Percentiles rank a stretch among this genome's conserved stretches.
phyloP scores from a whole-genome alignment of 2,329 filamentous ascomycete species.

The Clarireedia sp. region DNA sequence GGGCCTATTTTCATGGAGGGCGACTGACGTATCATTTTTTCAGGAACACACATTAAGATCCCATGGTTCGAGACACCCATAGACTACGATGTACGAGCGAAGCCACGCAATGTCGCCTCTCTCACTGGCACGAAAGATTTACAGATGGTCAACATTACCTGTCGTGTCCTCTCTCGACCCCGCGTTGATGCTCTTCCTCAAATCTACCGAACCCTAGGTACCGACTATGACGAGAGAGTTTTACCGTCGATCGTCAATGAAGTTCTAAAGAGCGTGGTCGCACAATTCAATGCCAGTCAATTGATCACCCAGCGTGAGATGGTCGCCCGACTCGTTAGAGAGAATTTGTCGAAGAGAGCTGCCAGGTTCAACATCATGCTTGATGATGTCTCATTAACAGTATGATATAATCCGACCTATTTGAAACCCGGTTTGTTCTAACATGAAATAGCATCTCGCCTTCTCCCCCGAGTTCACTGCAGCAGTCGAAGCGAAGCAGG shows the following conservation, averaged over 20 bases:
- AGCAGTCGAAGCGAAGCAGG: conserved; percentile 66
- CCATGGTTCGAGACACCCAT: conserved; percentile 98
- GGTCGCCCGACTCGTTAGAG: conserved; percentile 81
- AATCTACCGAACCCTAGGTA: conserved; percentile 92
- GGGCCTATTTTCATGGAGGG: not conserved
- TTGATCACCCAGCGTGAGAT: conserved; percentile 98
- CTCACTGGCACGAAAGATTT: conserved; percentile 97
- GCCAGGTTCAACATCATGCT: conserved; percentile 95
- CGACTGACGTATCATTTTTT: conserved; percentile 14
- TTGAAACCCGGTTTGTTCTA: not conserved
- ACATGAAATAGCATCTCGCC: conserved; percentile 49
- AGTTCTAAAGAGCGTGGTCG: conserved; percentile 96
- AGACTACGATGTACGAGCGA: conserved; percentile 95
- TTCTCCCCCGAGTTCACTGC: conserved; percentile 69
- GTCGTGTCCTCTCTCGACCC: conserved; percentile 92
- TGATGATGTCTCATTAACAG: conserved; percentile 94
- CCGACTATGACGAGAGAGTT: conserved; percentile 94
- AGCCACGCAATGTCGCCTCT: conserved; percentile 92
- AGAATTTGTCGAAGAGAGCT: conserved; percentile 84
- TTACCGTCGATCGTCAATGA: conserved; percentile 97
- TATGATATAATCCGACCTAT: conserved; percentile 37
- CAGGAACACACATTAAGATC: conserved; percentile 85
- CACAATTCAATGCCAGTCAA: conserved; percentile 97
- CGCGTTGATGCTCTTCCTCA: conserved; percentile 82
- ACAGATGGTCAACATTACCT: conserved; percentile 99